These are phyloP conservation scores for Elongisporangium anandrum DNA, from an alignment of 352 stramenopile genomes.

Conservation along the genomic window DNA sequence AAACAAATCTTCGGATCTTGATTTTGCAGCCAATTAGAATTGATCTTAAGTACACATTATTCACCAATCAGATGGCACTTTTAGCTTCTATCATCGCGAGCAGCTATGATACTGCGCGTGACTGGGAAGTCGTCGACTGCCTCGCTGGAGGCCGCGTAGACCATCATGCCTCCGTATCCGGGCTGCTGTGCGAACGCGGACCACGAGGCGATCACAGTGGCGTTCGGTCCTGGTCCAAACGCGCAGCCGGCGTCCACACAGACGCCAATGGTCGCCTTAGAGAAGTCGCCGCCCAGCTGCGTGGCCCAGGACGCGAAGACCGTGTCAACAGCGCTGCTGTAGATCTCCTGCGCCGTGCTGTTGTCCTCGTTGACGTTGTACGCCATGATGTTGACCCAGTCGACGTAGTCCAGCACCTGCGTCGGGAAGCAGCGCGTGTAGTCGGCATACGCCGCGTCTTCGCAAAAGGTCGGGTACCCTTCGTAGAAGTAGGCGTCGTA, in stretches of 20 bases:
- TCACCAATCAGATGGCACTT: background rate
- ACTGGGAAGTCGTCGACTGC: slow-evolving; percentile 38
- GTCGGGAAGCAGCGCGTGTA: slow-evolving; percentile 66
- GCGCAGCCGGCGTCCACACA: slow-evolving; percentile 47
- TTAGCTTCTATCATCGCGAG: background rate
- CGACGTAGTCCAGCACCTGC: slow-evolving; percentile 41
- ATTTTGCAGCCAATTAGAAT: background rate
- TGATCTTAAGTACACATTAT: background rate
- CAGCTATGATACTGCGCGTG: slow-evolving; percentile 40
- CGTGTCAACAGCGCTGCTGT: slow-evolving; percentile 39
- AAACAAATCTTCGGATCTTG: too few relatives aligned
- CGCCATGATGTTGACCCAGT: slow-evolving; percentile 84
- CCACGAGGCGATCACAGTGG: slow-evolving; percentile 47
- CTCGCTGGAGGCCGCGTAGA: slow-evolving; percentile 65
- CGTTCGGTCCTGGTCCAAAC: slow-evolving; percentile 62
- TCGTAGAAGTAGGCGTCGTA: slow-evolving; percentile 77
- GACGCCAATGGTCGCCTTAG: slow-evolving; percentile 48
- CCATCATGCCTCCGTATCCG: slow-evolving; percentile 61
- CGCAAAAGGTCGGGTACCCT: slow-evolving; percentile 49
- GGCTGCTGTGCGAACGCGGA: slow-evolving; percentile 27
- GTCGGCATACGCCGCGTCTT: slow-evolving; percentile 21
- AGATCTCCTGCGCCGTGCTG: slow-evolving; percentile 34
- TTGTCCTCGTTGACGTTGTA: slow-evolving; percentile 68
- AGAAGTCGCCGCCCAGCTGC: slow-evolving; percentile 41
- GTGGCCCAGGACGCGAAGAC: slow-evolving; percentile 53